A percentile compares a stretch with the other conserved stretches of the same genome.
phyloP scores from a whole-genome alignment of 352 stramenopile species.

The Phytophthora macrochlamydospora region DNA sequence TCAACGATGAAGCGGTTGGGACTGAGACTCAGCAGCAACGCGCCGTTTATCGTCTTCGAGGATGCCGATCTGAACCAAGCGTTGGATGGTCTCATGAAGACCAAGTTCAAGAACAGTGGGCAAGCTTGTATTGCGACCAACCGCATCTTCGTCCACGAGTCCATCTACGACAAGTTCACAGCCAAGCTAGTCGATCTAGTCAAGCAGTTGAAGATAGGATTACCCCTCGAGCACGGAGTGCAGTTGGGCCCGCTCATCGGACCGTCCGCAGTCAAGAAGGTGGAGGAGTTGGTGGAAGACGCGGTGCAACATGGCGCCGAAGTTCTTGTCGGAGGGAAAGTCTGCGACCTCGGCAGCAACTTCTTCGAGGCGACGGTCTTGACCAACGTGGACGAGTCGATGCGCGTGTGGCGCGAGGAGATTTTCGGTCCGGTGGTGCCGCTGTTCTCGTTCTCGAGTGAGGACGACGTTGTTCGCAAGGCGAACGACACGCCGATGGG shows the following conservation, averaged over 20 bases:
- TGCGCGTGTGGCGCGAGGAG: constrained; percentile 91
- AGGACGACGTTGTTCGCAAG: constrained; percentile 93
- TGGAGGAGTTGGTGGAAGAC: constrained; percentile 80
- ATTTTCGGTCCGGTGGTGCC: constrained; percentile 96
- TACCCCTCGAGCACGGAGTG: constrained; percentile 67
- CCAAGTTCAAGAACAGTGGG: constrained; percentile 85
- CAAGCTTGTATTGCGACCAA: constrained; percentile 86
- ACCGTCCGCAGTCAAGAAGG: constrained; percentile 82
- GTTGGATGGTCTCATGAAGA: constrained; percentile 77
- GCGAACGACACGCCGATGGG: constrained; percentile 92
- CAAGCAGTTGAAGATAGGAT: constrained; percentile 82
- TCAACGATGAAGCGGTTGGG: constrained; percentile 74
- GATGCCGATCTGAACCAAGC: constrained; percentile 80
- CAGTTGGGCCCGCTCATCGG: constrained; percentile 96
- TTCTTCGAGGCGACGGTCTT: constrained; percentile 96
- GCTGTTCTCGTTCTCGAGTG: constrained; percentile 91
- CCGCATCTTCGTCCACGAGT: constrained; percentile 93
- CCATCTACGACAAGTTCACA: constrained; percentile 92
- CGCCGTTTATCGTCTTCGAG: constrained; percentile 91
- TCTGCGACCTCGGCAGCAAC: constrained; percentile 66
- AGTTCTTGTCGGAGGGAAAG: constrained; percentile 78
- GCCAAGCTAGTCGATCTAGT: constrained; percentile 66
- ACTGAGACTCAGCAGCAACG: constrained; percentile 89
- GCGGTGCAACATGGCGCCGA: constrained; percentile 89
- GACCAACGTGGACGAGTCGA: constrained; percentile 71